phyloP scores from a whole-genome alignment of 345 rosid genomes.

The Ricinus communis region DNA sequence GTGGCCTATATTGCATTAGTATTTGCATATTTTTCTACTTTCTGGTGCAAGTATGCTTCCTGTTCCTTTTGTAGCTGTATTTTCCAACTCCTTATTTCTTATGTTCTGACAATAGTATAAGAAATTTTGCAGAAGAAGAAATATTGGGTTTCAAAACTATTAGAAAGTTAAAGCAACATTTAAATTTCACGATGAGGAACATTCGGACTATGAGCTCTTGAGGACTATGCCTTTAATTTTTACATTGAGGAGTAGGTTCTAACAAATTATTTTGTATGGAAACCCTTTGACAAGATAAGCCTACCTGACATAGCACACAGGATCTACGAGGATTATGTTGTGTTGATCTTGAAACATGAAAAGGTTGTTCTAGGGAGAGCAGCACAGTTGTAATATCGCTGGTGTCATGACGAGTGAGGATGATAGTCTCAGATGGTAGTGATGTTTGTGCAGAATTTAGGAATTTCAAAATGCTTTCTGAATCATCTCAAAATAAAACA shows the following conservation, averaged over 20 bases:
- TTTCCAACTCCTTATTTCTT: neutral
- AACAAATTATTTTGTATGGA: neutral
- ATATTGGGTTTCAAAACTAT: neutral
- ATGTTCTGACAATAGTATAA: neutral
- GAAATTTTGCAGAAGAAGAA: neutral
- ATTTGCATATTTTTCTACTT: slow-evolving; percentile 86
- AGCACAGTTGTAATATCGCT: neutral
- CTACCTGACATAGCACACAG: neutral
- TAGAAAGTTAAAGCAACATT: neutral
- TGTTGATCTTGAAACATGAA: neutral
- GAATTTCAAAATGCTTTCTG: neutral
- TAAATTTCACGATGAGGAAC: neutral
- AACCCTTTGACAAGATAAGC: neutral
- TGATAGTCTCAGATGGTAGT: neutral
- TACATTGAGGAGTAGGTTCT: neutral
- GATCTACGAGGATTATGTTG: neutral
- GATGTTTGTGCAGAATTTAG: neutral
- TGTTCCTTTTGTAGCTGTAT: neutral
- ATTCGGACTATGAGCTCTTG: neutral
- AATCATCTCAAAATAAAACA: neutral
- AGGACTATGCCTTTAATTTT: neutral
- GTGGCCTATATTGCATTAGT: slow-evolving; percentile 95
- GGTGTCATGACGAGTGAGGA: neutral
- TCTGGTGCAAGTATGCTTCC: slow-evolving; percentile 71
- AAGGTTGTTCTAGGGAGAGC: neutral